Evolutionary conservation across 2,329 filamentous ascomycete genomes (phyloP).

Genomic region (Pseudogymnoascus sp.): DNA sequence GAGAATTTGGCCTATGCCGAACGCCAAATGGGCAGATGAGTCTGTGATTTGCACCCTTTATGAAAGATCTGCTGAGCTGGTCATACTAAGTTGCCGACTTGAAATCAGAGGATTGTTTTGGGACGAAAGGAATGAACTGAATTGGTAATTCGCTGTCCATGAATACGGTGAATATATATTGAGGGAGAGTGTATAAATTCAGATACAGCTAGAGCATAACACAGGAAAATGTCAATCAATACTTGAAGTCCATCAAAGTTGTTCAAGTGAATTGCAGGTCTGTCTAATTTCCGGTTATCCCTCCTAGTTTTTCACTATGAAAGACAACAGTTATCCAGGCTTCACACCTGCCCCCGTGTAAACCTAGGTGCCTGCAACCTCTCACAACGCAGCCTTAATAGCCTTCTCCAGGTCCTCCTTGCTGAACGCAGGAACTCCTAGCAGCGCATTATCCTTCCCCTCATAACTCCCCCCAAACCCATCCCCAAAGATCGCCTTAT

Average conservation of each 20-base stretch:
- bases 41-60: too few relatives aligned
- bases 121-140: neutral
- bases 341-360: neutral
- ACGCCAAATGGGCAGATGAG: too few relatives aligned
- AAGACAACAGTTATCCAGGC: neutral
- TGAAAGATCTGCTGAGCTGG: neutral
- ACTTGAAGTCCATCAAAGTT: neutral
- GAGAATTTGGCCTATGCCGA: neutral
- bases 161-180: neutral
- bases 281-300: neutral
- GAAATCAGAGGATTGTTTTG: neutral
- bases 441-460: slow-evolving; percentile 32
- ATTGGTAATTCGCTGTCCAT: too few relatives aligned
- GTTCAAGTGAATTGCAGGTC: neutral
- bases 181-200: neutral
- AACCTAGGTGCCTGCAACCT: neutral
- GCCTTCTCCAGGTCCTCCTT: slow-evolving; percentile 33
- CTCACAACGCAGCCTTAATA: slow-evolving; percentile 14
- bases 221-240: neutral
- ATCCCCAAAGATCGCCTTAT: slow-evolving; percentile 26
- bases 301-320: neutral
- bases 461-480: slow-evolving; percentile 28
- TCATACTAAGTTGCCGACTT: neutral
- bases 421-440: slow-evolving; percentile 36
- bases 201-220: neutral